These are phyloP conservation scores for Neocatenulostroma microsporum DNA, from an alignment of 2,329 filamentous ascomycete genomes.

Conservation along the genomic window DNA sequence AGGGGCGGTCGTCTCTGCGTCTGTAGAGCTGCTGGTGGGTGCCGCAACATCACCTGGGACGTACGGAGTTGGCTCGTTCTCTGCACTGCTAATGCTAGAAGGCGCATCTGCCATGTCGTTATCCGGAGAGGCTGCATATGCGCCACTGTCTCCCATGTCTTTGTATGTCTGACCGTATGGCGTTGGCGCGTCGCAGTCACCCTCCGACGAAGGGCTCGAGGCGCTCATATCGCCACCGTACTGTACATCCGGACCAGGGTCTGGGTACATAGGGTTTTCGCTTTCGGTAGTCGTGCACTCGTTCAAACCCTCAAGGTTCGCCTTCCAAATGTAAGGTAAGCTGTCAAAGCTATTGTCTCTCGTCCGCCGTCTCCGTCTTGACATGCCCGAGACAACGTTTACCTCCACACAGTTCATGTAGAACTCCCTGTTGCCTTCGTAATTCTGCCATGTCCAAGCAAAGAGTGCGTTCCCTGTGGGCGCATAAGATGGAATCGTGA, in stretches of 20 bases:
- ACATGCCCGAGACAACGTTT: conserved; percentile 16
- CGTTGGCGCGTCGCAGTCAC: conserved; percentile 26
- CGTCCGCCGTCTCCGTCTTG: conserved; percentile 13
- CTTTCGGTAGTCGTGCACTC: conserved; percentile 33
- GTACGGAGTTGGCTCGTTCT: too few relatives aligned
- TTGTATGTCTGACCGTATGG: conserved; percentile 24
- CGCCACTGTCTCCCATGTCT: conserved; percentile 2
- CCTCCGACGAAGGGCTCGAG: conserved; percentile 18
- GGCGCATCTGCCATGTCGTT: conserved; percentile 4
- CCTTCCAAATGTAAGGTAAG: conserved; percentile 38
- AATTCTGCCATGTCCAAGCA: conserved; percentile 54
- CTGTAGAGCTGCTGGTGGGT: too few relatives aligned
- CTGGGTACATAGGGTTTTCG: conserved; percentile 33
- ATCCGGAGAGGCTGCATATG: not conserved
- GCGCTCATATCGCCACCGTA: conserved; percentile 31
- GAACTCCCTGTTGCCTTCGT: conserved; percentile 65
- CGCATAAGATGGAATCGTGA: conserved; percentile 58
- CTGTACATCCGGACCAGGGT: conserved; percentile 34
- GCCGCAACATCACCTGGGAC: too few relatives aligned
- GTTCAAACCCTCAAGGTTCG: conserved; percentile 36
- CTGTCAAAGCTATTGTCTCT: conserved; percentile 20
- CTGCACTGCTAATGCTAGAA: too few relatives aligned
- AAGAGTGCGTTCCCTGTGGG: conserved; percentile 56
- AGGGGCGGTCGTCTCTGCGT: too few relatives aligned
- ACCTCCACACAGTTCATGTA: conserved; percentile 72